Evolutionary conservation across 2,329 filamentous ascomycete species (phyloP).

Genomic region (Aureobasidium sp.): DNA sequence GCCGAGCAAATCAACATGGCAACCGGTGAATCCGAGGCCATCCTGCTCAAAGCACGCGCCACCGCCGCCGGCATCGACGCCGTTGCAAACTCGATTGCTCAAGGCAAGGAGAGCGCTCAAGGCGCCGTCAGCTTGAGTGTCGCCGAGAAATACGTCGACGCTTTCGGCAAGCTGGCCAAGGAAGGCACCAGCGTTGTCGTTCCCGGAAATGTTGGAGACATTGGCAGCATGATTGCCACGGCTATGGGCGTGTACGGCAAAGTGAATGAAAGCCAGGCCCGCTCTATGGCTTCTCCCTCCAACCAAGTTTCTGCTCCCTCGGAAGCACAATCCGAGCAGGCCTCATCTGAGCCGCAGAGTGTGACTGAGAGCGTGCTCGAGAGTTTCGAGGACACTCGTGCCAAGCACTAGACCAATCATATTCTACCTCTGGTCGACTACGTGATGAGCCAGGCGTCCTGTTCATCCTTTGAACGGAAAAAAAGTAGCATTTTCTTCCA

Average conservation of each 20-base stretch:
- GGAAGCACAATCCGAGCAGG: constrained; percentile 8
- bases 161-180: constrained; percentile 85
- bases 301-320: constrained; percentile 27
- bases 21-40: constrained; percentile 88
- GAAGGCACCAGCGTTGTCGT: constrained; percentile 95
- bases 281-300: constrained; percentile 56
- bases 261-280: constrained; percentile 73
- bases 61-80: constrained; percentile 84
- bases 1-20: constrained; percentile 92
- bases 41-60: constrained; percentile 74
- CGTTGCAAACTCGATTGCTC: constrained; percentile 64
- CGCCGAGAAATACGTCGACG: constrained; percentile 96
- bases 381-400: constrained; percentile 33
- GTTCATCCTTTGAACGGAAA: not conserved
- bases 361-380: constrained; percentile 35
- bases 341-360: constrained; percentile 4
- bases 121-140: constrained; percentile 79
- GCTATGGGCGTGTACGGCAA: constrained; percentile 94
- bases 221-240: constrained; percentile 92
- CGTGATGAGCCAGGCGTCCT: not conserved
- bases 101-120: constrained; percentile 69
- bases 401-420: constrained; percentile 25
- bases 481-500: not conserved
- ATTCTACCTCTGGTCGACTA: not conserved
- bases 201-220: constrained; percentile 93